phyloP scores from a whole-genome alignment of 495 filamentous ascomycete genomes.

The Aspergillus haitiensis region DNA sequence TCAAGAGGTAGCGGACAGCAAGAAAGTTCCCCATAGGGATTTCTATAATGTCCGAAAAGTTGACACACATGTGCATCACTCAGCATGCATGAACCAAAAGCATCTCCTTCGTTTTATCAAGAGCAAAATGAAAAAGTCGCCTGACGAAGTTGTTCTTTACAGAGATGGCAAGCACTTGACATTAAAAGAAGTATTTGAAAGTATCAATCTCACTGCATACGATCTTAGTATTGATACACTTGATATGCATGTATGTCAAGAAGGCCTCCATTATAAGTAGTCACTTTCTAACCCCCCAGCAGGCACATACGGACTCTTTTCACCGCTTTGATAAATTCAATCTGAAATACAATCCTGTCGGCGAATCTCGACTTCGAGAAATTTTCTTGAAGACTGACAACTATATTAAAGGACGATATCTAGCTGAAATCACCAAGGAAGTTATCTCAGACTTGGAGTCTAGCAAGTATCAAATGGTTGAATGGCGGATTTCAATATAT shows the following conservation, averaged over 20 bases:
- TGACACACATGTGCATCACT: slow-evolving; percentile 98
- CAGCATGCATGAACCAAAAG: slow-evolving; percentile 99
- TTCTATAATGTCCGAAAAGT: slow-evolving; percentile 99
- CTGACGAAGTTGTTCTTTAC: slow-evolving; percentile 89
- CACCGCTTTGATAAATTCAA: slow-evolving; percentile 99
- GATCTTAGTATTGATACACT: slow-evolving; percentile 97
- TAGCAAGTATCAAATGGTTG: slow-evolving; percentile 99
- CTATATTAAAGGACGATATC: slow-evolving; percentile 90
- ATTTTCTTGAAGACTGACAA: slow-evolving; percentile 99
- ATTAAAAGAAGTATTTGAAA: slow-evolving; percentile 89
- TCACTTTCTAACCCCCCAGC: slow-evolving; percentile 14
- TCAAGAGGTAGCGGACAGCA: slow-evolving; percentile 96
- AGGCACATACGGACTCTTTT: slow-evolving; percentile 97
- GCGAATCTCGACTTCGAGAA: slow-evolving; percentile 88
- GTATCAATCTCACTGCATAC: slow-evolving; percentile 94
- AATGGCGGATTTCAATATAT: slow-evolving; percentile 98
- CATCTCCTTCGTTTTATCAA: slow-evolving; percentile 98
- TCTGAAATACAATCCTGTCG: slow-evolving; percentile 96
- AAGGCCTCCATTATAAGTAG: neutral
- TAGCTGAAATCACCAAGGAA: slow-evolving; percentile 96
- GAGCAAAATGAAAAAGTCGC: slow-evolving; percentile 97
- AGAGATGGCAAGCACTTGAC: slow-evolving; percentile 92
- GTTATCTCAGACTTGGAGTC: slow-evolving; percentile 97
- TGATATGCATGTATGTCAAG: slow-evolving; percentile 86
- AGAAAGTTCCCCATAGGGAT: slow-evolving; percentile 93